A percentile compares a stretch with the other conserved stretches of the same genome.
Evolutionary conservation across 768 basidiomycete species (phyloP).

Genomic region (Auricularia auricula-judae): DNA sequence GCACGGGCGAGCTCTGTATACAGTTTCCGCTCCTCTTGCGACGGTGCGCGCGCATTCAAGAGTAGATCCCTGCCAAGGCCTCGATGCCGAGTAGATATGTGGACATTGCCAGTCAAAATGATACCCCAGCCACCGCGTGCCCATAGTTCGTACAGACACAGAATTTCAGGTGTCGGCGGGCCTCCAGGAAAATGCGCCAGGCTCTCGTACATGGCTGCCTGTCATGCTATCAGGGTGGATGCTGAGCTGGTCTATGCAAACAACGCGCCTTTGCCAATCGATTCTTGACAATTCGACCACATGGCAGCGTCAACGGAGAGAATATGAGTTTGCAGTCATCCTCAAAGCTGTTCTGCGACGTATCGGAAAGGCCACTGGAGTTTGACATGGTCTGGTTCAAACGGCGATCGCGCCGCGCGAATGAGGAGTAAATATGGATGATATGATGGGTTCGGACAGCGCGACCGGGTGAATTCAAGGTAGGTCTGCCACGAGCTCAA

Average conservation of each 20-base stretch:
- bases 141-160: slow-evolving; percentile 65
- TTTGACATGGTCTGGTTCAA: not conserved
- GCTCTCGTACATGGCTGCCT: slow-evolving; percentile 92
- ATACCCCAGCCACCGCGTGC: slow-evolving; percentile 74
- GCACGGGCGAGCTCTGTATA: slow-evolving; percentile 38
- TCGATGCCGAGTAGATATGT: slow-evolving; percentile 31
- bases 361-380: not conserved
- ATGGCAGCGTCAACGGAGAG: slow-evolving; percentile 20
- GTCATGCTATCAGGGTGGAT: not conserved
- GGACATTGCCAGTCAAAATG: slow-evolving; percentile 78
- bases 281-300: slow-evolving; percentile 24
- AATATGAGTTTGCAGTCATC: not conserved
- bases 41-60: slow-evolving; percentile 6
- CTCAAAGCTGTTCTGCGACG: not conserved
- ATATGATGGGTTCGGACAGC: no score
- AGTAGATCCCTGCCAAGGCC: not conserved
- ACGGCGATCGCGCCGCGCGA: no score
- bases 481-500: no score
- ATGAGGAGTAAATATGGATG: no score
- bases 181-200: slow-evolving; percentile 56
- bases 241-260: not conserved
- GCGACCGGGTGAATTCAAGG: no score
- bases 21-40: slow-evolving; percentile 31
- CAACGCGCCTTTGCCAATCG: slow-evolving; percentile 35
- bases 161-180: slow-evolving; percentile 55